phyloP scores from a whole-genome alignment of 306 rosid species.

The Malus sieversii region DNA sequence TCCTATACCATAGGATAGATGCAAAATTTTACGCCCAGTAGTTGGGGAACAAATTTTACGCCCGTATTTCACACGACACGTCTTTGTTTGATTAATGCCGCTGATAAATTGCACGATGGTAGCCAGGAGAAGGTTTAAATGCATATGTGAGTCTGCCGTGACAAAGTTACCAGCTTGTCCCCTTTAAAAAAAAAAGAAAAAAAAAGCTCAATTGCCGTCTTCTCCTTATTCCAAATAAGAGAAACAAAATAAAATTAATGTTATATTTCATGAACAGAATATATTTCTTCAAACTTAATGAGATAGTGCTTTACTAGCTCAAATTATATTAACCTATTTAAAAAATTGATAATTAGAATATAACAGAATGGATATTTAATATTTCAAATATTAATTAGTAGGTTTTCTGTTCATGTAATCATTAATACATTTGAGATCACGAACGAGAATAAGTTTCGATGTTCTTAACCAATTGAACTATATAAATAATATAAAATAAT shows the following conservation, averaged over 20 bases:
- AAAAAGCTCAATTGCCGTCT: not conserved
- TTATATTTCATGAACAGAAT: not conserved
- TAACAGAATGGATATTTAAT: not conserved
- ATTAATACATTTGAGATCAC: not conserved
- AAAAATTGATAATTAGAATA: not conserved
- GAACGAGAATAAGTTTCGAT: too few relatives aligned
- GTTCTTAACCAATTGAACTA: not conserved
- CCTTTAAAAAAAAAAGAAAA: too few relatives aligned
- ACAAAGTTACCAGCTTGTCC: too few relatives aligned
- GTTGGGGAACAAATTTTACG: too few relatives aligned
- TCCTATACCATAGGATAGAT: constrained; percentile 1
- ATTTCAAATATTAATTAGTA: not conserved
- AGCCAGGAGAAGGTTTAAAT: too few relatives aligned
- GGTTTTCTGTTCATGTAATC: not conserved
- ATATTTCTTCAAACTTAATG: not conserved
- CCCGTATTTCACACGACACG: too few relatives aligned
- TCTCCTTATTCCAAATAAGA: not conserved
- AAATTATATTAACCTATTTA: not conserved
- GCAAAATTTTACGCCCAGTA: not conserved
- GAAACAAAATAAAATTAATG: not conserved
- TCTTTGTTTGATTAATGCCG: too few relatives aligned
- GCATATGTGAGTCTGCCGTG: too few relatives aligned
- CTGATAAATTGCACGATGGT: too few relatives aligned
- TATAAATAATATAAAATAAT: too few relatives aligned
- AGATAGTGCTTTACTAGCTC: too few relatives aligned